phyloP scores from a whole-genome alignment of 2,329 filamentous ascomycete species.

The Penicillium sp. region DNA sequence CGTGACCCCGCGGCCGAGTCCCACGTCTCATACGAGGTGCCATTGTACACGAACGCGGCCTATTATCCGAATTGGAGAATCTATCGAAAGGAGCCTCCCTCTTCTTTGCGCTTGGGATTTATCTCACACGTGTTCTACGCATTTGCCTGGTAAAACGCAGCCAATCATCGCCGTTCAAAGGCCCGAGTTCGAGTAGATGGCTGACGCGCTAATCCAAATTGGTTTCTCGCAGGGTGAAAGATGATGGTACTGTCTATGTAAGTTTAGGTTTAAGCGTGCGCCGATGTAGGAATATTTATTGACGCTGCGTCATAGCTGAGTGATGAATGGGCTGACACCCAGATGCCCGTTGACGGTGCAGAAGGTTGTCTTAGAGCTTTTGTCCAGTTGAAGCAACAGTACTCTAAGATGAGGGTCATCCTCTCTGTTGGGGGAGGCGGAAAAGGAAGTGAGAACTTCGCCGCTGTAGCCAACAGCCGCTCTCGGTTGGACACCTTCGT shows the following conservation, averaged over 20 bases:
- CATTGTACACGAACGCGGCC: conserved; percentile 63
- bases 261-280: conserved; percentile 32
- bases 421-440: conserved; percentile 71
- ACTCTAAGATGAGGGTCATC: conserved; percentile 69
- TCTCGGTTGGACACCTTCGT: conserved; percentile 67
- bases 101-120: conserved; percentile 69
- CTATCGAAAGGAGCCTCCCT: conserved; percentile 70
- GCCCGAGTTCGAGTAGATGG: conserved; percentile 11
- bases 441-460: conserved; percentile 64
- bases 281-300: not conserved
- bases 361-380: conserved; percentile 71
- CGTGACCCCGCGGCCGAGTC: conserved; percentile 15
- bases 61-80: conserved; percentile 81
- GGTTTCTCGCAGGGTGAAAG: conserved; percentile 54
- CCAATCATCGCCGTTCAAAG: conserved; percentile 13
- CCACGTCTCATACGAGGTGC: conserved; percentile 32
- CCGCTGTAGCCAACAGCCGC: conserved; percentile 61
- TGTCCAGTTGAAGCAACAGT: conserved; percentile 67
- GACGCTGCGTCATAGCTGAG: conserved; percentile 56
- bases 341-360: conserved; percentile 68
- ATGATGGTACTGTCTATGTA: conserved; percentile 73
- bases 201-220: conserved; percentile 22
- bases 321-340: conserved; percentile 73
- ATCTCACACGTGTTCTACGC: conserved; percentile 82
- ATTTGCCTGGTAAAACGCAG: conserved; percentile 59